Evolutionary conservation across 1,139 yeast genomes (phyloP), one percentile per base, ranked within the genome.

Genomic region (Tardiomyces blankii): DNA sequence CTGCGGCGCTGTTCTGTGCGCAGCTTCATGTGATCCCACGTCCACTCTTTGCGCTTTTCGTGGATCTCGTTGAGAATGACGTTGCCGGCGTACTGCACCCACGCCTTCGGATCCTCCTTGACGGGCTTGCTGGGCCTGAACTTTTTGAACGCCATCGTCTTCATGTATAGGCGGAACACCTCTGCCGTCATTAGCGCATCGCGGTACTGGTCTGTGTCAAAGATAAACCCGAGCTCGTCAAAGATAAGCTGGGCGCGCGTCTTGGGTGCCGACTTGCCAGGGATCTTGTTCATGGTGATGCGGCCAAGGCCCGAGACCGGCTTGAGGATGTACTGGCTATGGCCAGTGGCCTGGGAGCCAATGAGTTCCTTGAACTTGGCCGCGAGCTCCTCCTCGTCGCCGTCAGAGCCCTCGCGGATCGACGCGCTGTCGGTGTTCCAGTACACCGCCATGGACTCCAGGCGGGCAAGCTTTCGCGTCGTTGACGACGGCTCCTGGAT

Each of bases 301-400:
- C 82, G 82, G 33, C 98, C 98, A 40, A 72, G 69, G 30, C 98
- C 98, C 6, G 88, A 78, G 1, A 93, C 95, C 0, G 99, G 99
- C 47, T 82, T 77, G 49, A 93, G 66, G 14, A 93, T 68, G 57
- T 78, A 88, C 57, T 88, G 93, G 14, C 71, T 67, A 27, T 68
- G 63, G 27, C 57, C 60, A 3, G 54, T 42, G 18, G 50, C 46
- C 16, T 52, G 23, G 48, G 51, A 61, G n/a, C 51, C 50, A 50
- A 51, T 66, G 55, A 49, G 64, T 54, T 51, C 63, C 60, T 39
- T 69, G 61, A 50, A 63, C 16, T 49, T 50, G 2, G 54, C 58
- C 14, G 62, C 49, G 16, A 57, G 50, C 40, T 46, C 40, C n/a
- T 52, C 59, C 19, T 55, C 56, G 4, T 50, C 51, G 27, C 45